These are phyloP conservation scores for Fusarium armeniacum DNA, from an alignment of 2,329 filamentous ascomycete species.

Conservation along the genomic window DNA sequence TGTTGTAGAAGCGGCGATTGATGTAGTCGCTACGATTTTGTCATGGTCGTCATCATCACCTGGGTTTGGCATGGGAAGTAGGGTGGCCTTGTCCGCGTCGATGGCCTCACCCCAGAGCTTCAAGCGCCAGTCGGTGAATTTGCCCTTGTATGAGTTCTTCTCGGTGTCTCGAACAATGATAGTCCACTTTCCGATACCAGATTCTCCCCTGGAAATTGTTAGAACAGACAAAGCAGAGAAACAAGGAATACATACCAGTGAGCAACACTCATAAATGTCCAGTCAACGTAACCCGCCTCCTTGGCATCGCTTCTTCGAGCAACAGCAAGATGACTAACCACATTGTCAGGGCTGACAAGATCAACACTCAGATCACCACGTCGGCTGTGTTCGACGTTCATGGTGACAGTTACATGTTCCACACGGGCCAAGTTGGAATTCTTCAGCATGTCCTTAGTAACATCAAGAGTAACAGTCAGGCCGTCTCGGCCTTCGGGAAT, in stretches of 20 bases:
- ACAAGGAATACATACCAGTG: constrained; percentile 77
- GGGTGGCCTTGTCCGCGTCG: constrained; percentile 78
- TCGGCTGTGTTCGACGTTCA: constrained; percentile 91
- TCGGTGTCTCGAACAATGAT: constrained; percentile 88
- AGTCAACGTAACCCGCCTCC: constrained; percentile 83
- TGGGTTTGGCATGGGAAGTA: constrained; percentile 85
- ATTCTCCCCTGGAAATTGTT: constrained; percentile 78
- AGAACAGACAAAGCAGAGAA: constrained; percentile 36
- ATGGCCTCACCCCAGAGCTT: constrained; percentile 94
- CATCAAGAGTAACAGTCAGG: constrained; percentile 82
- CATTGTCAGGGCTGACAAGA: constrained; percentile 83
- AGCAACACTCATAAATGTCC: constrained; percentile 99
- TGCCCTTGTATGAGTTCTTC: constrained; percentile 81
- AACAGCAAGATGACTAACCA: constrained; percentile 87
- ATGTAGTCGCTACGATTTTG: constrained; percentile 66
- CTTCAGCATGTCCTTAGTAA: constrained; percentile 85
- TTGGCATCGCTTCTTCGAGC: constrained; percentile 78
- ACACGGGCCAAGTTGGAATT: constrained; percentile 86
- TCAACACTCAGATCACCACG: constrained; percentile 95
- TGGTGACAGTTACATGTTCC: constrained; percentile 96
- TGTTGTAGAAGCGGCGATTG: constrained; percentile 75
- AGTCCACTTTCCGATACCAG: constrained; percentile 89
- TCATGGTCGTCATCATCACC: constrained; percentile 88
- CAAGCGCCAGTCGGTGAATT: constrained; percentile 90
- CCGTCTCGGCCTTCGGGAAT: constrained; percentile 90